These are phyloP conservation scores for Phytophthora sojae DNA, from an alignment of 352 stramenopile genomes.

Conservation along the genomic window DNA sequence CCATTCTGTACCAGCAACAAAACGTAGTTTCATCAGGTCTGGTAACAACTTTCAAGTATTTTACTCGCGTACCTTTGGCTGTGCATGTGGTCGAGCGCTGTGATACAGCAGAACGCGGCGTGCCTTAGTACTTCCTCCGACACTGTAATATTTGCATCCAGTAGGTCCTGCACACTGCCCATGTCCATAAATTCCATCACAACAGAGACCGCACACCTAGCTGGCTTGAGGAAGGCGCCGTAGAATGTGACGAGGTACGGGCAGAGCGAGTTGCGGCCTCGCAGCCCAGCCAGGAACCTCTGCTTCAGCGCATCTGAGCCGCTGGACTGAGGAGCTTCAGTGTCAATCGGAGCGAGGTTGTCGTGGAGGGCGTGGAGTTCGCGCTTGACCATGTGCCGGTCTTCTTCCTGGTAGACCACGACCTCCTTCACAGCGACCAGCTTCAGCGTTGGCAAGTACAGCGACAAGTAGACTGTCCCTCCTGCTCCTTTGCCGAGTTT, in stretches of 20 bases:
- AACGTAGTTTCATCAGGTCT: background rate
- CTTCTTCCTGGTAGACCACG: constrained; percentile 79
- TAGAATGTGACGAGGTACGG: constrained; percentile 92
- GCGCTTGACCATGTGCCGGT: constrained; percentile 85
- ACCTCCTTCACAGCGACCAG: constrained; percentile 91
- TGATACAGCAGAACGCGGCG: constrained; percentile 84
- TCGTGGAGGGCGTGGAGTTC: constrained; percentile 89
- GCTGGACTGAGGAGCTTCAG: background rate
- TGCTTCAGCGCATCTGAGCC: constrained; percentile 12
- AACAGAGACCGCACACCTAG: constrained; percentile 81
- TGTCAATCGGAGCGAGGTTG: constrained; percentile 78
- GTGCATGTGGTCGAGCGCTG: constrained; percentile 89
- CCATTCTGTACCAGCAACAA: constrained; percentile 18
- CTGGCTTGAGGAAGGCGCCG: constrained; percentile 83
- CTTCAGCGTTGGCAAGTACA: constrained; percentile 87
- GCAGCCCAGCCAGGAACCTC: constrained; percentile 23
- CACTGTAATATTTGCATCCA: constrained; percentile 55
- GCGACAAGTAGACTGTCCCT: constrained; percentile 79
- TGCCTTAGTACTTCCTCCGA: constrained; percentile 73
- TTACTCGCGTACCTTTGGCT: constrained; percentile 49
- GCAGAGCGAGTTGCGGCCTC: constrained; percentile 33
- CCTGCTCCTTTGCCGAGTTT: constrained; percentile 85
- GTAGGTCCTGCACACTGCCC: constrained; percentile 84
- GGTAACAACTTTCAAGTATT: background rate
- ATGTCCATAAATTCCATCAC: constrained; percentile 95